phyloP scores from a whole-genome alignment of 768 basidiomycete species.

The Hydnomerulius pinastri region DNA sequence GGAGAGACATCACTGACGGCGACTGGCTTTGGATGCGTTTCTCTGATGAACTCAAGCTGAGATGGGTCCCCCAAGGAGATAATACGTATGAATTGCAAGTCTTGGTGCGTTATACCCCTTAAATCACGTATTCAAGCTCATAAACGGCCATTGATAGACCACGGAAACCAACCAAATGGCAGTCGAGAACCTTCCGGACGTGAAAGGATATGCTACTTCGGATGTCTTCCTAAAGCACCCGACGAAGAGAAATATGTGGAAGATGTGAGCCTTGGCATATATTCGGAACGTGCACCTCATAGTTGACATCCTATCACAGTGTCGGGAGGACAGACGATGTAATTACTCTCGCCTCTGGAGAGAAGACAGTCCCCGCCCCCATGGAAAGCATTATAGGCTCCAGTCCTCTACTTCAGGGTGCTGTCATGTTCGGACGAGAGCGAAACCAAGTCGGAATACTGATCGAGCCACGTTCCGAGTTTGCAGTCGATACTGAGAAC shows the following conservation, averaged over 20 bases:
- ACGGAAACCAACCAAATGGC: no score
- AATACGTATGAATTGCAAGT: slow-evolving; percentile 31
- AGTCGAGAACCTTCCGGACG: no score
- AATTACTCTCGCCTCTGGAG: slow-evolving; percentile 32
- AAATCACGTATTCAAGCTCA: no score
- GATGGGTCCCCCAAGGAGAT: slow-evolving; percentile 31
- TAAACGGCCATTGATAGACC: no score
- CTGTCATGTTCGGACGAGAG: slow-evolving; percentile 35
- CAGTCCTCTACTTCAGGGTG: slow-evolving; percentile 21
- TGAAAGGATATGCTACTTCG: slow-evolving; percentile 43
- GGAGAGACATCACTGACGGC: slow-evolving; percentile 9
- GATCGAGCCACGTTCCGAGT: slow-evolving; percentile 25
- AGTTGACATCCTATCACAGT: slow-evolving; percentile 17
- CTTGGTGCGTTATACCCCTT: no score
- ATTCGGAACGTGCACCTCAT: not conserved
- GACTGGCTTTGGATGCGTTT: slow-evolving; percentile 19
- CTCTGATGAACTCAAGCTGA: slow-evolving; percentile 18
- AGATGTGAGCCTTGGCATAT: no score
- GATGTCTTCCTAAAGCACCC: slow-evolving; percentile 50
- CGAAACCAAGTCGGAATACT: slow-evolving; percentile 32
- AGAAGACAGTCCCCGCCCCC: slow-evolving; percentile 35
- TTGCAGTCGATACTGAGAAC: slow-evolving; percentile 14
- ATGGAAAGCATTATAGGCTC: slow-evolving; percentile 30
- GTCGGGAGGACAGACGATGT: slow-evolving; percentile 41
- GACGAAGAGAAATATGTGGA: slow-evolving; percentile 43